Evolutionary conservation across 164 flowering plant genomes (phyloP), one percentile per base, ranked within the genome.

Genomic region (Nymphaea colorata): DNA sequence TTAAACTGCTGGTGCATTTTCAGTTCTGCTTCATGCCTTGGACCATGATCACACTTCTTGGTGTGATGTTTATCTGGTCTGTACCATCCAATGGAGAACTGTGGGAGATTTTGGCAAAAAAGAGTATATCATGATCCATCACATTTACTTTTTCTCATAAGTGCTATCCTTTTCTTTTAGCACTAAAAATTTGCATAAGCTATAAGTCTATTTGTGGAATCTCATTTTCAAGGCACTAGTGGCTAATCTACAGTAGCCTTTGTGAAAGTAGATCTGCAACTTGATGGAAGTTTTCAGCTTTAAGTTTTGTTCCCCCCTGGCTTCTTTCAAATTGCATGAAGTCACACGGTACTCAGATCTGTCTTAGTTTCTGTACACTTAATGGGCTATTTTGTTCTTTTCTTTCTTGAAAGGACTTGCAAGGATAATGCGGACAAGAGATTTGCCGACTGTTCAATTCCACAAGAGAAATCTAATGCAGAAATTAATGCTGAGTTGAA

Each of bases 401-500:
- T 25, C 36, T 25, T 25, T 25, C 36, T 64, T 73, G 63, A 53
- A 70, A 95, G 99, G 99, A 83, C 86, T 66, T 95, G 99, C 71
- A 83, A 81, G 78, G 98, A 95, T 69, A 95, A 90, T 80, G 45
- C 68, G 72, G 97, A 95, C 76, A 80, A 82, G 79, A 78, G 77
- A 42, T 95, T 85, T 84, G 90, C 96, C 66, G 87, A 85, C 73
- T 95, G 99, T 76, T 88, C 94, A 77, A 78, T 85, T 55, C 93
- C 93, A 64, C 99, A 92, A 84, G 98, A 85, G 81, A 95, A 84
- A 82, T 81, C 98, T 68, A 86, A 95, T 85, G 87, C 84, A 44
- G 98, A 84, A 61, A 92, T 95, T 63, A 92, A 95, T 77, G 85
- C 86, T 4, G 99, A 95, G 82, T 79, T 95, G 87, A 86, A 86